Conservation (phyloP, 2,329 filamentous ascomycete species). For the Cadophora sp. region DNA sequence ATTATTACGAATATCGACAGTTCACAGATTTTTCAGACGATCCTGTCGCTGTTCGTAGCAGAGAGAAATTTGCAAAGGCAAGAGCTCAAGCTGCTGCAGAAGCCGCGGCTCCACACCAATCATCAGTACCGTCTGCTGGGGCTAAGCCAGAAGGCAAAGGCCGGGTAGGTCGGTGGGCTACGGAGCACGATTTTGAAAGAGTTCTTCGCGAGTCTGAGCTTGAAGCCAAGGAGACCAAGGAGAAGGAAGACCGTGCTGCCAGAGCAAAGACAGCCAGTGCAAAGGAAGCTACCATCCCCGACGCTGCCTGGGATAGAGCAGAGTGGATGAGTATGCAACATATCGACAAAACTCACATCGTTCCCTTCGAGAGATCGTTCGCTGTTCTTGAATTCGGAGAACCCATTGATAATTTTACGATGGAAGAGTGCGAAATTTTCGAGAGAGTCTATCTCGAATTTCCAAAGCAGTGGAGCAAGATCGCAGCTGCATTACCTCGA, state of each 20-base stretch:
- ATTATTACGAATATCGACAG: conserved; percentile 39
- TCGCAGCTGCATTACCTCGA: conserved; percentile 70
- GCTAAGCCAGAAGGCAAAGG: conserved; percentile 63
- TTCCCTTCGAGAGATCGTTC: conserved; percentile 71
- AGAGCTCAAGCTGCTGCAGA: conserved; percentile 38
- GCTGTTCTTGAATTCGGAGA: conserved; percentile 75
- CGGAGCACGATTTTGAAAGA: conserved; percentile 75
- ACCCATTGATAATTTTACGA: conserved; percentile 76
- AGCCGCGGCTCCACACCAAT: conserved; percentile 33
- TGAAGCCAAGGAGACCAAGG: conserved; percentile 73
- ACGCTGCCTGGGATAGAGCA: conserved; percentile 69
- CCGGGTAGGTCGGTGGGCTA: conserved; percentile 63
- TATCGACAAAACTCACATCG: conserved; percentile 68
- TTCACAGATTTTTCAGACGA: conserved; percentile 43
- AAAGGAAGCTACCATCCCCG: conserved; percentile 77
- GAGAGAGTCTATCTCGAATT: conserved; percentile 77
- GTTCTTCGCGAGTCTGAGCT: conserved; percentile 75
- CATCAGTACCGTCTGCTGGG: conserved; percentile 54
- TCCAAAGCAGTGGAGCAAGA: conserved; percentile 83
- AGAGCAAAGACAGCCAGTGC: conserved; percentile 76
- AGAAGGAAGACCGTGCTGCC: conserved; percentile 68
- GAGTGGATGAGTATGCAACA: conserved; percentile 66
- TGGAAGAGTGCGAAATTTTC: conserved; percentile 73
- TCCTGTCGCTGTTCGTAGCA: conserved; percentile 38
- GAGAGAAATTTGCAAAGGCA: conserved; percentile 40